Evolutionary conservation across 2,329 filamentous ascomycete species (phyloP).

Genomic region (Epichloe uncinata): DNA sequence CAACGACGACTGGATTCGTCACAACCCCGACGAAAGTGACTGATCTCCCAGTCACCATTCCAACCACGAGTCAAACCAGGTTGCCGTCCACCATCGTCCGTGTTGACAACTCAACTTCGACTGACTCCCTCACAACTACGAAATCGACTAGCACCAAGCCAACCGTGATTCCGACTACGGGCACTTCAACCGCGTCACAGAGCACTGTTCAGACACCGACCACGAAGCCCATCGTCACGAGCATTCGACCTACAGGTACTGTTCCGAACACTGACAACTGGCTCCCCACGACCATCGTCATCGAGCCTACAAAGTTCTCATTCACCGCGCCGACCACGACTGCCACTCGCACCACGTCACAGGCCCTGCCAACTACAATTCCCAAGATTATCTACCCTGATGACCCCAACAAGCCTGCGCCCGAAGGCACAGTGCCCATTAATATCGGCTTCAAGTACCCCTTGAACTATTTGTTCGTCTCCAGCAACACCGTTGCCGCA

Average conservation of each 20-base stretch:
- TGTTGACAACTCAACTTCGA: conserved; percentile 4
- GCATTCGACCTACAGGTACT: conserved; percentile 28
- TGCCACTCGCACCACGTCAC: conserved; percentile 29
- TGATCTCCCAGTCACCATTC: not conserved
- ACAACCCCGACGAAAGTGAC: conserved; percentile 3
- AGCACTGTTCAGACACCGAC: conserved; percentile 3
- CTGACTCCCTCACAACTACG: not conserved
- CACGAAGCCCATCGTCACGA: conserved; percentile 19
- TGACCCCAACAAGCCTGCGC: conserved; percentile 35
- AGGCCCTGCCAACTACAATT: conserved; percentile 49
- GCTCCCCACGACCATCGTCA: conserved; percentile 49
- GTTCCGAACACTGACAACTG: conserved; percentile 31
- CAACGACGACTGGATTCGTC: conserved; percentile 1
- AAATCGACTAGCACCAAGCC: not conserved
- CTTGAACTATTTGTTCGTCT: conserved; percentile 77
- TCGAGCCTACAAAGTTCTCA: conserved; percentile 31
- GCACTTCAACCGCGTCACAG: conserved; percentile 11
- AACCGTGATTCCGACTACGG: conserved; percentile 5
- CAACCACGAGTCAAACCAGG: not conserved
- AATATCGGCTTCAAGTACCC: conserved; percentile 74
- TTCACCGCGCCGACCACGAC: conserved; percentile 17
- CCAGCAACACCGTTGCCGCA: conserved; percentile 55
- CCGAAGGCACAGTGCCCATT: conserved; percentile 55
- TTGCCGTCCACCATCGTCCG: conserved; percentile 4
- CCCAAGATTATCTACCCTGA: conserved; percentile 66